Percentiles rank a stretch among this genome's conserved stretches.
Conservation (phyloP, 768 basidiomycete species). For the Ramaria sp. region DNA sequence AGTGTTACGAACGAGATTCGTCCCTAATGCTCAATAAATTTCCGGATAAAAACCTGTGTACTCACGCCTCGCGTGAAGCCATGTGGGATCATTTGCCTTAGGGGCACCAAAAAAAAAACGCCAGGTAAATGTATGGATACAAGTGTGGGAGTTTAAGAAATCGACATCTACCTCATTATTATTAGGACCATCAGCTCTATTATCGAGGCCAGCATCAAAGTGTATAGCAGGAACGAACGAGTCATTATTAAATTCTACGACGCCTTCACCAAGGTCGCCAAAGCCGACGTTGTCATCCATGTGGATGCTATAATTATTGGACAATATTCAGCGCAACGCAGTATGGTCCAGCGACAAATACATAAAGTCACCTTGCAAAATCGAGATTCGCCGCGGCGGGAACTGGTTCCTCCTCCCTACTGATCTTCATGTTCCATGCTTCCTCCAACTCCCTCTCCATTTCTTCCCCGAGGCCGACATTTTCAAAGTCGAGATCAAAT, state of each 20-base stretch:
- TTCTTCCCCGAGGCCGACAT: conserved; percentile 47
- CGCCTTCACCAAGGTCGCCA: background rate
- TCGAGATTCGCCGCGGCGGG: background rate
- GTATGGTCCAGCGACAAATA: background rate
- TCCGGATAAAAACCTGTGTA: background rate
- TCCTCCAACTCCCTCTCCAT: conserved; percentile 65
- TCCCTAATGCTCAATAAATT: background rate
- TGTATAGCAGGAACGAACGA: background rate
- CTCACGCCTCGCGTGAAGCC: background rate
- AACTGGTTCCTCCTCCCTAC: conserved; percentile 15
- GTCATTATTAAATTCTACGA: background rate
- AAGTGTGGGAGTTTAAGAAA: background rate
- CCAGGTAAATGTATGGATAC: background rate
- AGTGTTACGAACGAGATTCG: background rate
- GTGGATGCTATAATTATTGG: background rate
- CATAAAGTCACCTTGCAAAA: background rate
- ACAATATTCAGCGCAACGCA: background rate
- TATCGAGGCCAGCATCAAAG: background rate
- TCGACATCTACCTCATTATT: background rate
- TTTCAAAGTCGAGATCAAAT: conserved; percentile 47
- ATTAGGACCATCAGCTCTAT: background rate
- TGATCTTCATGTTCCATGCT: conserved; percentile 35
- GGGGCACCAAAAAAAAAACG: background rate
- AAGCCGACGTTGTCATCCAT: background rate
- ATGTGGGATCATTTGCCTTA: background rate